Base-by-base conservation (phyloP, 345 rosid genomes). In the Eucalyptus sp. region DNA sequence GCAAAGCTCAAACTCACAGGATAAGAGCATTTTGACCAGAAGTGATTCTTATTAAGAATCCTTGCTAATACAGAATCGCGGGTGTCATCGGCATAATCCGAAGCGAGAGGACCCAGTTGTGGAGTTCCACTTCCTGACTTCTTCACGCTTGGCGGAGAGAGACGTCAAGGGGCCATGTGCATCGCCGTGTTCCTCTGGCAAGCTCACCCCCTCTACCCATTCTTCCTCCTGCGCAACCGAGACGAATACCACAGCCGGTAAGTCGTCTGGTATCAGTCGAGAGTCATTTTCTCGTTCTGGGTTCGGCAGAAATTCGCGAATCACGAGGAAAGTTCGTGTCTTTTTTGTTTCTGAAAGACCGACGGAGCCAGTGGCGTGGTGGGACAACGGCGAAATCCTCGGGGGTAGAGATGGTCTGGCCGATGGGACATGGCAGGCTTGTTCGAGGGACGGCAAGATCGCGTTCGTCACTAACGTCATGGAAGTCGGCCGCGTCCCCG, bases 391-490 rank as follows among this genome's bases (percentile, higher is more conserved):
- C 20, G 84, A 66, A 90, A 94, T 97, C 88, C 62, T 95, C 68
- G 98, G 98, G 43, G 98, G 97, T 79, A 93, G 94, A 93, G 98
- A 96, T 90, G 96, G 88, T 50, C 71, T 91, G 41, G 98, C 95
- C n/a, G 97, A 96, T 29, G 98, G 99, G 50, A 95, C 99, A n/a
- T 97, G 98, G 98, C 88, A 96, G 86, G 99, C 95, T 43, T 96
- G 95, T 91, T 89, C 92, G 2, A 93, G 88, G 91, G 88, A 91
- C 50, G 97, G 99, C 86, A 95, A 91, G 90, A 20, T 95, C 88
- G 98, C 97, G 58, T 96, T 97, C 87, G 81, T 97, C 89, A 95
- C 99, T 33, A 97, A 96, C 89, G 91, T 94, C 88, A 90, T 95
- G 90, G 98, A 94, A 87, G 41, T 88, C 16, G 83, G 88, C 25